Conservation (phyloP, 257 asterid genomes). For the Eucommia ulmoides region DNA sequence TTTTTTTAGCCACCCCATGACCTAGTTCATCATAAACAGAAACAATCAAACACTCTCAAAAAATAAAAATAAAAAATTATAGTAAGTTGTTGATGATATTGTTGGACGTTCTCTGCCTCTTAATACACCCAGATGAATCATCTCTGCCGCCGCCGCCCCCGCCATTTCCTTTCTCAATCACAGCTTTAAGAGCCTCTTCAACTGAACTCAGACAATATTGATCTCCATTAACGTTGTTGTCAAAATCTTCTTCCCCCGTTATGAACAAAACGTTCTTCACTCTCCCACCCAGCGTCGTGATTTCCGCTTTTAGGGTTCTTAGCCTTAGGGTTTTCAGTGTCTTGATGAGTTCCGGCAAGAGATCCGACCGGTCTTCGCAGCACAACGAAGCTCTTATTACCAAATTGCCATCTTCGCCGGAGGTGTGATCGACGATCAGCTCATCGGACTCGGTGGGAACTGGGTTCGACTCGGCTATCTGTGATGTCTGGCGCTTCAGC, state of each 20-base stretch:
- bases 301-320: slow-evolving; percentile 64
- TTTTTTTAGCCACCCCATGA: not conserved
- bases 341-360: slow-evolving; percentile 67
- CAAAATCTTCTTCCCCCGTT: slow-evolving; percentile 36
- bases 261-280: slow-evolving; percentile 67
- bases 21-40: not conserved
- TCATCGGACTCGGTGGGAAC: slow-evolving; percentile 75
- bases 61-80: not conserved
- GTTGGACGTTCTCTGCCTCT: slow-evolving; percentile 65
- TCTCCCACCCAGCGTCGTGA: slow-evolving; percentile 70
- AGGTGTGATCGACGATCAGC: slow-evolving; percentile 50
- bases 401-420: slow-evolving; percentile 50
- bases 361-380: slow-evolving; percentile 77
- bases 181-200: slow-evolving; percentile 73
- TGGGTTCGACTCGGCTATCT: slow-evolving; percentile 38
- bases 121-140: slow-evolving; percentile 52
- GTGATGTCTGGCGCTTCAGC: slow-evolving; percentile 59
- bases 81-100: slow-evolving; percentile 25
- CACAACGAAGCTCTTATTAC: slow-evolving; percentile 69
- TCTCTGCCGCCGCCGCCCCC: slow-evolving; percentile 44
- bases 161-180: slow-evolving; percentile 60
- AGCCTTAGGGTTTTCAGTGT: slow-evolving; percentile 53
- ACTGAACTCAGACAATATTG: slow-evolving; percentile 37
- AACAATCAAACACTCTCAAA: not conserved
- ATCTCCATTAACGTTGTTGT: slow-evolving; percentile 11